Evolutionary conservation across 371 early-diverging fungal genomes (phyloP), one percentile per base, ranked within the genome.

Genomic region (Nematocida displodere): DNA sequence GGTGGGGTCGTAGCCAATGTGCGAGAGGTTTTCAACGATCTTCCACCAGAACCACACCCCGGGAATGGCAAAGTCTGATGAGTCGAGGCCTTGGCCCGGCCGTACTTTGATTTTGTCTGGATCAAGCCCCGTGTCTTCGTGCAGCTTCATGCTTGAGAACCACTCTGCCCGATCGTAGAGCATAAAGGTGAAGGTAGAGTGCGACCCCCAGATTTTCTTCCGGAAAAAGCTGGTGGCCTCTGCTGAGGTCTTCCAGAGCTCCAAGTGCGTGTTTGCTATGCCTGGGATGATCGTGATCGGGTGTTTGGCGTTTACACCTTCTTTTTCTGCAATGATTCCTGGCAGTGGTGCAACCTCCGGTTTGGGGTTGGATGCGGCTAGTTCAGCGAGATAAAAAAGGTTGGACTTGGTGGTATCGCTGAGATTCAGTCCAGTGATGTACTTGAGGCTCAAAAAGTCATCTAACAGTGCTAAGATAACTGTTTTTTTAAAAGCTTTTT

Each of bases 1-100:
- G 17, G 29, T 39, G 17, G 26, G 26, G 82, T 93, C 92, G 80
- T 92, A 91, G 28, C 92, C 92, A 49, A 93, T 86, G 0, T 87
- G 88, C 15, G 75, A 71, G 54, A 83, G 65, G 42, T 79, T 58
- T 20, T 64, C 58, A n/a, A 90, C 87, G 28, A 87, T 83, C 53
- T 88, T 88, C 54, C 89, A 91, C 92, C 92, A 91, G 20, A 94
- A 89, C 93, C 92, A 92, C 81, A 90, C 89, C 79, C 92, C 92
- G 0, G 91, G 89, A n/a, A 92, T 86, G 59, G 92, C 87, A 77
- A 91, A 93, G 79, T 92, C 93, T 0, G 91, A 91, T 0, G 93
- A 91, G 78, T 92, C 92, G 11, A 93, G 81, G 0, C 94, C 93
- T 77, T 89, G 88, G 0, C 91, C 88, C 2, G 94, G 92, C 31